These are phyloP conservation scores for Isoetes taiwanensis DNA, from an alignment of 75 land plant genomes.

Conservation along the genomic window DNA sequence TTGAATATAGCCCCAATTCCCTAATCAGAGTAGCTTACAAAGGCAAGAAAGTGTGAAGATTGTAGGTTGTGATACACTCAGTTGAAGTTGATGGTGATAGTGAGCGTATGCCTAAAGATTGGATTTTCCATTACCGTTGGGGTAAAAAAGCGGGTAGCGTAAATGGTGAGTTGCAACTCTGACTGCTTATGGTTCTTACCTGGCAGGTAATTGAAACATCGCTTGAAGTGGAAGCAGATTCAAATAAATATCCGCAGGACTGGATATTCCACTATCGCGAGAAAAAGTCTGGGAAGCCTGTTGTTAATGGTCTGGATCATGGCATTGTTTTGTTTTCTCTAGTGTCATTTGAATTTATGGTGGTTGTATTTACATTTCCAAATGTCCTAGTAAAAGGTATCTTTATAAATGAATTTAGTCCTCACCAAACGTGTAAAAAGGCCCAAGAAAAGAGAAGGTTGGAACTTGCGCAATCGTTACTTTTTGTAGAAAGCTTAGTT, in stretches of 20 bases:
- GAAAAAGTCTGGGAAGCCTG: background rate
- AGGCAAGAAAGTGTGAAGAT: constrained; percentile 7
- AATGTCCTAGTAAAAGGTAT: no score
- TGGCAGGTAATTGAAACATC: constrained; percentile 7
- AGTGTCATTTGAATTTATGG: background rate
- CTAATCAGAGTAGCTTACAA: constrained; percentile 7
- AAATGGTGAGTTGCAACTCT: constrained; percentile 45
- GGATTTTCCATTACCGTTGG: constrained; percentile 98
- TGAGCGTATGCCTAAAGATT: constrained; percentile 54
- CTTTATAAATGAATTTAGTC: no score
- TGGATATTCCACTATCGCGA: background rate
- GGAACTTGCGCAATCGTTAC: background rate
- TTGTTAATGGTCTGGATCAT: background rate
- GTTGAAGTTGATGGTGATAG: constrained; percentile 84
- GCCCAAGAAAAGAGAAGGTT: background rate
- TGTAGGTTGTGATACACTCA: constrained; percentile 68
- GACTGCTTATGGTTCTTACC: constrained; percentile 4
- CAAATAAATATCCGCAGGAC: constrained; percentile 11
- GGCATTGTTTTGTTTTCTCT: background rate
- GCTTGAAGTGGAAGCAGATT: constrained; percentile 40
- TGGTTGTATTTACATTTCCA: no score
- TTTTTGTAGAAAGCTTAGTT: background rate
- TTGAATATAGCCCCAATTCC: background rate
- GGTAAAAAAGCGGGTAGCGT: constrained; percentile 74
- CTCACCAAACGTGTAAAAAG: no score